Conservation (phyloP, 1,284 basidiomycete species). For the Sphaerobolus stellatus region DNA sequence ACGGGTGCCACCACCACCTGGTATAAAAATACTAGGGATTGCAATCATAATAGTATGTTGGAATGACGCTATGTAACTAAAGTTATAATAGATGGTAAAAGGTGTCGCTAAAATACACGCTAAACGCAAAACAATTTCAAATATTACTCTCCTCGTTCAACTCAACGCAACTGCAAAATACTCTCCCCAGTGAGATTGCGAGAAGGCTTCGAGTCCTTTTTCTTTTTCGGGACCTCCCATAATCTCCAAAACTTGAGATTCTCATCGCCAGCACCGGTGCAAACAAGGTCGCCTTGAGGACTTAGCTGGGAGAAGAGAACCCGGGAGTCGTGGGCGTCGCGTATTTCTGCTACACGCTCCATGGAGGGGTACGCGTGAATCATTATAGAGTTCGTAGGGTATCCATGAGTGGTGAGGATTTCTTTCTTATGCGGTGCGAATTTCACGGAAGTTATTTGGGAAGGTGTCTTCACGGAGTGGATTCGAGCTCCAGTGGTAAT, state of each 20-base stretch:
- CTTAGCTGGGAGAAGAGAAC: slow-evolving; percentile 84
- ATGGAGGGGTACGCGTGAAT: slow-evolving; percentile 69
- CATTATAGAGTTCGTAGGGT: slow-evolving; percentile 74
- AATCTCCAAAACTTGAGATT: slow-evolving; percentile 91
- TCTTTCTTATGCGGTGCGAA: slow-evolving; percentile 92
- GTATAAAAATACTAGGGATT: too few species aligned
- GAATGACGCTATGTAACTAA: background rate
- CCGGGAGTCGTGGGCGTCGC: slow-evolving; percentile 88
- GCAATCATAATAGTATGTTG: too few species aligned
- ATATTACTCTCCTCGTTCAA: background rate
- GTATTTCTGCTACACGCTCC: slow-evolving; percentile 81
- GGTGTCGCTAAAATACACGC: too few species aligned
- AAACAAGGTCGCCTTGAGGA: slow-evolving; percentile 86
- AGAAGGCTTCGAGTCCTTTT: slow-evolving; percentile 48
- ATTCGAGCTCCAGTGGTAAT: slow-evolving; percentile 86
- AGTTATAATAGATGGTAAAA: background rate
- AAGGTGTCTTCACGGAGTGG: slow-evolving; percentile 78
- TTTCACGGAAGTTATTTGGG: slow-evolving; percentile 90
- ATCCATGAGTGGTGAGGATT: slow-evolving; percentile 90
- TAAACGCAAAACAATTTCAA: background rate
- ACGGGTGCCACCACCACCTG: too few species aligned
- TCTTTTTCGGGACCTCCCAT: slow-evolving; percentile 57
- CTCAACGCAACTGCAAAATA: slow-evolving; percentile 12
- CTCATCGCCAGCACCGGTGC: slow-evolving; percentile 90
- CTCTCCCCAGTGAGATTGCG: slow-evolving; percentile 30